Evolutionary conservation across 2,329 filamentous ascomycete species (phyloP).

Genomic region (Colletotrichum zoysiae): DNA sequence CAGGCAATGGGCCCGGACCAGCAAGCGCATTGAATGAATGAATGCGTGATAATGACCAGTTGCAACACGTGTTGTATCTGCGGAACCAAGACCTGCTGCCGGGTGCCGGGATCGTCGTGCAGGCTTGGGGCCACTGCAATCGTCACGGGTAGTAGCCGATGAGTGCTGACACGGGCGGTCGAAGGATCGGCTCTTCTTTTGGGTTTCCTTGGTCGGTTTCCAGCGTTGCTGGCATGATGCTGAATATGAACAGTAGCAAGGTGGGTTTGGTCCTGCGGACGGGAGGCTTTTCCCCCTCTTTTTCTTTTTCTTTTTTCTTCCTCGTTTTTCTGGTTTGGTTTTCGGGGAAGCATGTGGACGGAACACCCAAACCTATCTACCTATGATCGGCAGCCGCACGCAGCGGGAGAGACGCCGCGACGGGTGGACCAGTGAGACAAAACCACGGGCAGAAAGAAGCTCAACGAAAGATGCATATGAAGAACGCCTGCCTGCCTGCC

Average conservation of each 20-base stretch:
- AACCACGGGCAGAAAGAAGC: not conserved
- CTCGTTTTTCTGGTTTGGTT: not conserved
- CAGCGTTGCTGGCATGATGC: constrained; percentile 6
- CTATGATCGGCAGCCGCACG: constrained; percentile 4
- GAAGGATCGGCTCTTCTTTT: not conserved
- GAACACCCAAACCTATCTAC: not conserved
- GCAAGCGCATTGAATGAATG: constrained; percentile 8
- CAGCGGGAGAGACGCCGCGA: not conserved
- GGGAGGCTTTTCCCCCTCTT: not conserved
- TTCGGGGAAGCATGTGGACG: not conserved
- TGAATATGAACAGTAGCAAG: constrained; percentile 7
- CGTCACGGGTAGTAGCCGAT: constrained; percentile 9
- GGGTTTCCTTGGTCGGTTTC: constrained; percentile 8
- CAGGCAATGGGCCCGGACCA: constrained; percentile 8
- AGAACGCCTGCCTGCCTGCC: not conserved
- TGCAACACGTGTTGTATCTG: not conserved
- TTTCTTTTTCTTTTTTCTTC: no score
- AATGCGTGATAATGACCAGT: constrained; percentile 7
- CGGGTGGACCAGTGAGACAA: constrained; percentile 1
- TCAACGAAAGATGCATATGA: constrained; percentile 13
- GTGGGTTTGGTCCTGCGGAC: not conserved
- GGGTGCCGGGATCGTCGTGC: constrained; percentile 32
- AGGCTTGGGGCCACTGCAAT: constrained; percentile 30
- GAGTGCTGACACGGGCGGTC: not conserved
- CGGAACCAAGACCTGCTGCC: not conserved